Base-by-base conservation (phyloP, 805 yeast genomes). In the Yarrowia sp. region DNA sequence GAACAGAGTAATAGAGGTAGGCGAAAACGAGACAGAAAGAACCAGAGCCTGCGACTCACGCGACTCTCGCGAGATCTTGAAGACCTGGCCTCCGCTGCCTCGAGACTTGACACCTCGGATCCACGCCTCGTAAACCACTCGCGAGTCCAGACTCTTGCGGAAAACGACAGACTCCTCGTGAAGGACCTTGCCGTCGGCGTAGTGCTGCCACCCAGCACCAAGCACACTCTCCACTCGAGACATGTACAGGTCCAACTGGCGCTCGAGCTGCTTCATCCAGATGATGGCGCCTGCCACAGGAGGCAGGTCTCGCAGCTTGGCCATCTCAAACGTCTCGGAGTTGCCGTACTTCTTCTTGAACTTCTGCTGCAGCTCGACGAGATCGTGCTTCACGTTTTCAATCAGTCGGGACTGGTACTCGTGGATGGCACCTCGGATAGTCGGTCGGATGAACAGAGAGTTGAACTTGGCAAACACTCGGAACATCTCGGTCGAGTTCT, bases 171-270 rank as follows among this genome's bases (percentile, higher is more conserved):
- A 77, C 63, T 83, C 88, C 1, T 75, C 70, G 10, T 80, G 75
- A 0, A 93, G 80, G 64, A 80, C 81, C 59, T 78, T 80, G 0
- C 97, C 97, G 59, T 85, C 90, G 2, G 85, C 80, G 63, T 82
- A 83, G 9, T 77, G 73, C 19, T 71, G 73, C 92, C 92, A 87
- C 7, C 83, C 83, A 16, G 76, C 68, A 0, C 91, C 88, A 7
- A 87, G 72, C 4, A 86, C 77, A 12, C 77, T 70, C 44, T 81
- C 83, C 7, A 86, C 71, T 29, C 83, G 76, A 4, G 70, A 66
- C 31, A 77, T 67, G n/a, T 84, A 69, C 22, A 72, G 70, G 3
- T 73, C 71, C 2, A 85, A 68, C 53, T 80, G 81, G 24, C 71
- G 65, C 33, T 76, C 78, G 2, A 84, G 73, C 66, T 84, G 85